Evolutionary conservation across 2,329 filamentous ascomycete genomes (phyloP), one percentile per base, ranked within the genome.

Genomic region (Aspergillus tubingensis): DNA sequence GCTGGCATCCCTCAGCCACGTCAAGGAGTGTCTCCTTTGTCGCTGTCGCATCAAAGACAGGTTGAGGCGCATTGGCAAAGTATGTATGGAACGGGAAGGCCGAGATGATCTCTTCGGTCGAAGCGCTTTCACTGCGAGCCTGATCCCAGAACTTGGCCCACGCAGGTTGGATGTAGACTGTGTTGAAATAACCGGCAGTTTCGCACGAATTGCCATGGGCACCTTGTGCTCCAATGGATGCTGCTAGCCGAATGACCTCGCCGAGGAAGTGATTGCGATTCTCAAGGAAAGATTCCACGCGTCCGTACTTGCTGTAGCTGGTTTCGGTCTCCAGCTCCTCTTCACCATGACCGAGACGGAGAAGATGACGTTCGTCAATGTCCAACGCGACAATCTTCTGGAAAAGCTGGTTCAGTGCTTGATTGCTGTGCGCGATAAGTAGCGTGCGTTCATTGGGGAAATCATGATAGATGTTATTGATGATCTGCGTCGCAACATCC

Each of bases 391-490:
- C 89, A 63, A 99, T 99, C 80, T 99, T 99, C 69, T 96, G 91
- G 79, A 99, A 99, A 1, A 99, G 83, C 74, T 99, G 95, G 71
- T 99, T 99, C 8, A 99, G 82, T 2, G 95, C 96, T 76, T 99
- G 96, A 72, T 99, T 99, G 77, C 94, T 98, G 76, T 99, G 95
- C 4, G 95, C 95, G 65, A 99, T 87, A 43, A 99, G 86, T 17
- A 99, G 81, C 0, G 95, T 99, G 68, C 92, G 90, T 76, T 99
- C 92, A 65, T 89, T 83, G 7, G 95, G 93, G 74, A 97, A 99
- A 77, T 98, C 96, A 81, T 98, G 94, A 73, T 99, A 99, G 68
- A 99, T 90, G 75, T 98, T 97, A 80, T 91, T 97, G 79, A 99
- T 99, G 74, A 98, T 96, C 76, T 99, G 95, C 4, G 94, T 97